Evolutionary conservation across 768 basidiomycete species (phyloP).

Genomic region (Lactarius indigo): DNA sequence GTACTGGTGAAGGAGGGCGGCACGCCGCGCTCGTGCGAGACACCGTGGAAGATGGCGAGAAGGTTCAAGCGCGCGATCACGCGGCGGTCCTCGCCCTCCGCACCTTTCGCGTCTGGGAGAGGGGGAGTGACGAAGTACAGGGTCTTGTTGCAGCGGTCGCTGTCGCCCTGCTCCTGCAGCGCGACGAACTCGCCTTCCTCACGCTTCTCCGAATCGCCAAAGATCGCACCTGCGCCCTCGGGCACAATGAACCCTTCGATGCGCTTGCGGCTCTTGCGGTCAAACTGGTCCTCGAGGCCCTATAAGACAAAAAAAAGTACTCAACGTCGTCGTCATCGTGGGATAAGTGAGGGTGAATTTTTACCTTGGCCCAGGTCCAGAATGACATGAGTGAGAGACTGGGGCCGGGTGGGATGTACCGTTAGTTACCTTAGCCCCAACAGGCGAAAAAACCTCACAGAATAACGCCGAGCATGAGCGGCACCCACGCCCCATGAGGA

Average conservation of each 20-base stretch:
- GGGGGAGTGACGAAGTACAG: conserved; percentile 18
- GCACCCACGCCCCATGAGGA: conserved; percentile 65
- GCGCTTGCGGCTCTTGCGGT: conserved; percentile 50
- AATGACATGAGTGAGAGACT: conserved; percentile 50
- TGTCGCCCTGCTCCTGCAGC: neutral
- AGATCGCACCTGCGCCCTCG: conserved; percentile 27
- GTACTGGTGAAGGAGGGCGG: conserved; percentile 60
- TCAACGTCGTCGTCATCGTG: neutral
- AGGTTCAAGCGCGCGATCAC: conserved; percentile 17
- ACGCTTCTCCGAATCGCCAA: conserved; percentile 1
- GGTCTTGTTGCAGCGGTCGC: neutral
- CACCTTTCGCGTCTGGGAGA: neutral
- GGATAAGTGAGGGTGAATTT: neutral
- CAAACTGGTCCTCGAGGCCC: conserved; percentile 60
- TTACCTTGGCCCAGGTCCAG: conserved; percentile 64
- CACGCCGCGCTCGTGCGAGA: conserved; percentile 21
- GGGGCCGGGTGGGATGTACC: neutral
- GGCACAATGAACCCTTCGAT: conserved; percentile 50
- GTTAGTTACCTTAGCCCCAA: neutral
- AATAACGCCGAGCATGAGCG: conserved; percentile 52
- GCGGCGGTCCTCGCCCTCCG: conserved; percentile 11
- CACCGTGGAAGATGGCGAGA: conserved; percentile 22
- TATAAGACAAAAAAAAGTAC: neutral
- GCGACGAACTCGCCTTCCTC: neutral
- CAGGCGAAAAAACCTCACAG: conserved; percentile 36